phyloP scores from a whole-genome alignment of 2,329 filamentous ascomycete species.

The Dactylellina drechsleri region DNA sequence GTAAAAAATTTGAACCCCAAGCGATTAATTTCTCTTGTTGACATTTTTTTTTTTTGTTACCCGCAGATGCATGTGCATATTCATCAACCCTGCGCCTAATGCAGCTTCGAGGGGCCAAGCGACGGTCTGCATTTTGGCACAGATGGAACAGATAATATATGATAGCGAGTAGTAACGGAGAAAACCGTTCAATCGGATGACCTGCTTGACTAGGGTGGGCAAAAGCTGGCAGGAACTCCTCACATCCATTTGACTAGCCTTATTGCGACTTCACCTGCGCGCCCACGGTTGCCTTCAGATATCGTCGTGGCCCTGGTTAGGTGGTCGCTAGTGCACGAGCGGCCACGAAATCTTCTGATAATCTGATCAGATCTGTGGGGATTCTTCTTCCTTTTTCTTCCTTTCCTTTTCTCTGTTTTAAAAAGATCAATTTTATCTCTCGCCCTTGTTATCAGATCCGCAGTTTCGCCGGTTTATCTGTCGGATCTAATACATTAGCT shows the following conservation, averaged over 20 bases:
- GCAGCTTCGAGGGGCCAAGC: background rate
- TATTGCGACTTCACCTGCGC: conserved; percentile 13
- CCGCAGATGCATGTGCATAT: conserved; percentile 20
- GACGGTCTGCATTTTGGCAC: background rate
- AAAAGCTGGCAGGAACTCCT: conserved; percentile 33
- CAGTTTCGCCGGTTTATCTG: conserved; percentile 43
- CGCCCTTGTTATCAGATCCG: conserved; percentile 51
- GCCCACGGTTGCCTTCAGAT: conserved; percentile 25
- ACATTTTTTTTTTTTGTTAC: conserved; percentile 8
- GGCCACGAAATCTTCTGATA: conserved; percentile 18
- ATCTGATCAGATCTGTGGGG: conserved; percentile 43
- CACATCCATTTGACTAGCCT: conserved; percentile 29
- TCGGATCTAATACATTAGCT: conserved; percentile 50
- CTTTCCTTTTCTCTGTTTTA: conserved; percentile 30
- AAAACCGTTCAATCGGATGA: conserved; percentile 40
- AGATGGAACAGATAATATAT: too few species aligned
- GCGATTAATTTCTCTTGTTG: conserved; percentile 13
- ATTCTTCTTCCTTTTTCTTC: conserved; percentile 28
- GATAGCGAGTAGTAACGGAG: conserved; percentile 6
- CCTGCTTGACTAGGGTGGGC: conserved; percentile 30
- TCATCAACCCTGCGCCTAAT: background rate
- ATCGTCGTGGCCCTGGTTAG: background rate
- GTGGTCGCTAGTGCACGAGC: background rate
- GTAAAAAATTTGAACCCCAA: conserved; percentile 13
- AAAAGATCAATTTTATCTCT: conserved; percentile 37